Percentiles rank a stretch among this genome's conserved stretches.
Evolutionary conservation across 805 yeast genomes (phyloP).

Genomic region (Candida namnaoensis): DNA sequence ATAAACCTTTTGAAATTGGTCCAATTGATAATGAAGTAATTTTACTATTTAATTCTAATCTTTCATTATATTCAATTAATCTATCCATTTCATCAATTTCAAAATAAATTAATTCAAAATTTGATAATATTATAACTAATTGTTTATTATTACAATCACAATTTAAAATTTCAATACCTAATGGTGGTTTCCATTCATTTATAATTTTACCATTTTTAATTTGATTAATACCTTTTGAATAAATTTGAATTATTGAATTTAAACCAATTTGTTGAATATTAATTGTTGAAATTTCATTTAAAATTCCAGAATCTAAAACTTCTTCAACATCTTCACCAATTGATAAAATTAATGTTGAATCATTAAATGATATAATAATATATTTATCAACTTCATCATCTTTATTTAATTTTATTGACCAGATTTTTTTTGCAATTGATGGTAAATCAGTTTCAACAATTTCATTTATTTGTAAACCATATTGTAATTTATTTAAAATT

Average conservation of each 20-base stretch:
- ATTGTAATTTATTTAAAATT: constrained; percentile 35
- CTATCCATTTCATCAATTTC: constrained; percentile 63
- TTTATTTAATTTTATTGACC: constrained; percentile 45
- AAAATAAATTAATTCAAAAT: constrained; percentile 71
- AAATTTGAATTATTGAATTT: constrained; percentile 62
- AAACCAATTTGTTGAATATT: constrained; percentile 62
- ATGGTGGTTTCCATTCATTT: constrained; percentile 75
- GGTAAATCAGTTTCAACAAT: constrained; percentile 77
- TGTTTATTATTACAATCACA: constrained; percentile 63
- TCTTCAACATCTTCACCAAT: constrained; percentile 79
- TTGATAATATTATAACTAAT: constrained; percentile 61
- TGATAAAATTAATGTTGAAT: constrained; percentile 63
- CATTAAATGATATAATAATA: constrained; percentile 55
- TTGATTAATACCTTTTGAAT: constrained; percentile 61
- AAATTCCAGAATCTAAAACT: constrained; percentile 57
- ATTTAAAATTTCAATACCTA: constrained; percentile 54
- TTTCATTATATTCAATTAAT: constrained; percentile 61
- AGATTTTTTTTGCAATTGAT: constrained; percentile 47
- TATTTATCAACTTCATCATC: constrained; percentile 48
- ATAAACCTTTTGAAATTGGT: constrained; percentile 36
- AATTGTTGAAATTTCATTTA: constrained; percentile 49
- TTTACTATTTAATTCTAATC: constrained; percentile 41
- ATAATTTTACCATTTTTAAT: constrained; percentile 21
- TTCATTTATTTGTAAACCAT: constrained; percentile 53
- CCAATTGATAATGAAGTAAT: constrained; percentile 39